Evolutionary conservation across 2,329 filamentous ascomycete genomes (phyloP).

Genomic region (Tolypocladium tundrense): DNA sequence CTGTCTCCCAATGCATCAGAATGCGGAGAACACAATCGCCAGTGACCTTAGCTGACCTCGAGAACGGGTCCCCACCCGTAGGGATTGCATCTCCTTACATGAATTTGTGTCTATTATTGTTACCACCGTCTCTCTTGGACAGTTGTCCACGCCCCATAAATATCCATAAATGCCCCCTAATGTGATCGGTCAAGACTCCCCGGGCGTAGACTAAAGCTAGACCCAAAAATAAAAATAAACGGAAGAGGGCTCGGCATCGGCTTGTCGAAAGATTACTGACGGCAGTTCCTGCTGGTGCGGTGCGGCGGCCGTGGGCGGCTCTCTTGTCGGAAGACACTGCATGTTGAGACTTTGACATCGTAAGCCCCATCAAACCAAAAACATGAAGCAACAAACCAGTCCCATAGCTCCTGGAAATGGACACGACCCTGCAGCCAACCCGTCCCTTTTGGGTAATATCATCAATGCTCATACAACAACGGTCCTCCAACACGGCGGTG

Average conservation of each 20-base stretch:
- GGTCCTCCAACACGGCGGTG: constrained; percentile 8
- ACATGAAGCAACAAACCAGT: background rate
- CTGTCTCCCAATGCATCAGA: background rate
- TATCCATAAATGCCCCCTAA: background rate
- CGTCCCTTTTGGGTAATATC: constrained; percentile 9
- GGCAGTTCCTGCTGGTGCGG: background rate
- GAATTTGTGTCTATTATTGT: background rate
- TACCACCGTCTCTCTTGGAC: background rate
- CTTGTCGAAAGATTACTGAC: background rate
- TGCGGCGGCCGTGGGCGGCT: background rate
- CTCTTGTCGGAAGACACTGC: background rate
- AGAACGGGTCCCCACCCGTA: background rate
- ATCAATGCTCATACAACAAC: constrained; percentile 15
- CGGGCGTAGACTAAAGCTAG: background rate
- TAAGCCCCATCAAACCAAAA: background rate
- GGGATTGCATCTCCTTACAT: background rate
- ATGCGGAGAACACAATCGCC: background rate
- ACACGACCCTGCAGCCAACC: background rate
- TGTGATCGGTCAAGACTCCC: background rate
- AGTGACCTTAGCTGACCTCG: background rate
- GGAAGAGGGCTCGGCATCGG: background rate
- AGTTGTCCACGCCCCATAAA: background rate
- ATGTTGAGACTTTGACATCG: background rate
- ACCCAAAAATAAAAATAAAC: background rate
- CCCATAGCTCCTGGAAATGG: background rate